Evolutionary conservation across 2,329 filamentous ascomycete species (phyloP), one percentile per base, ranked within the genome.

Genomic region (Epichloe brachyelytri): DNA sequence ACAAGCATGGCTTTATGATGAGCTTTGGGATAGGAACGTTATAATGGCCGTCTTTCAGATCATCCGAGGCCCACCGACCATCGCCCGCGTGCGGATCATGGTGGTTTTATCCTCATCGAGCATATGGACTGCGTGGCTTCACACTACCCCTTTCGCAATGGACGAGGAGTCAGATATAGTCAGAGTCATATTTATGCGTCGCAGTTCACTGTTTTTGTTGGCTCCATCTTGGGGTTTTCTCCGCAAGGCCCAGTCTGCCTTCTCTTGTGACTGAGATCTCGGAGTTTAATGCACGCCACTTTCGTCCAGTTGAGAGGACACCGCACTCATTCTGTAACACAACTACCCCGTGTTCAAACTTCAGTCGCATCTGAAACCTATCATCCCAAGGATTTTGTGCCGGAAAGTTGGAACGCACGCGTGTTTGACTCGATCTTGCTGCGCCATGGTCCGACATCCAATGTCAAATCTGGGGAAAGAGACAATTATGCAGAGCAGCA

Each of bases 301-400:
- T 38, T 44, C 40, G 14, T 49, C 47, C 36, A 40, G 34, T 33
- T 33, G 22, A 47, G 37, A 26, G 38, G 43, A 44, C 41, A 10
- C 4, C 19, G 20, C 33, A 38, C 30, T 43, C 20, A 37, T 22
- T 43, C 44, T 51, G 49, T 51, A 51, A 51, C 49, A 37, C 8
- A 22, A 33, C 37, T 47, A 51, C 12, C 17, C 14, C 10, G 30
- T 30, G 8, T 30, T 30, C 30, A 30, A 36, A 30, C 44, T 38
- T 10, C 5, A 14, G 22, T 4, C 7, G 10, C 14, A 38, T 47
- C 49, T 51, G 49, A 51, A 47, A 51, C 49, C 43, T 14, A 12
- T 51, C 43, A 12, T 30, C 43, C 43, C 14, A 44, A 30, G n/a
- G 26, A 17, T n/a, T 7, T 8, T 4, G 10, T 34, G n/a, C 14